A percentile compares a stretch with the other conserved stretches of the same genome.
phyloP scores from a whole-genome alignment of 441 rosid genomes.

The Euphorbia celastroides region DNA sequence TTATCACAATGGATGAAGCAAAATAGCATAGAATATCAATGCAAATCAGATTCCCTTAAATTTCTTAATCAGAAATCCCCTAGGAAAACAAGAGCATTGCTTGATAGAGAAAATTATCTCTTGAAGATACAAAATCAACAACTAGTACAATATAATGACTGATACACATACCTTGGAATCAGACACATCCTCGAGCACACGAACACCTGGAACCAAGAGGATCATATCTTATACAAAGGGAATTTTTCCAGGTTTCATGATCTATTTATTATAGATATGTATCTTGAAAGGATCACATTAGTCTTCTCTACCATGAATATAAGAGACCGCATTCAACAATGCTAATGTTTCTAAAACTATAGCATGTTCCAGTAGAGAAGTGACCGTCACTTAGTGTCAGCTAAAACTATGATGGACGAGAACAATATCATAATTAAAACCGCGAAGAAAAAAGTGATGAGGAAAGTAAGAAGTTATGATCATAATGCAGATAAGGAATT shows the following conservation, averaged over 20 bases:
- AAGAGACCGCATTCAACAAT: not conserved
- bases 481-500: not conserved
- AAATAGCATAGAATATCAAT: not conserved
- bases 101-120: not conserved
- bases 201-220: constrained; percentile 63
- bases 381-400: not conserved
- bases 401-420: not conserved
- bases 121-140: not conserved
- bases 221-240: not conserved
- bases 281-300: not conserved
- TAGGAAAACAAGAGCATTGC: not conserved
- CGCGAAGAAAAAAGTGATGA: not conserved
- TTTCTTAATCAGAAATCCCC: not conserved
- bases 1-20: not conserved
- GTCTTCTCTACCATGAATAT: not conserved
- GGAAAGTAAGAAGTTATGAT: not conserved
- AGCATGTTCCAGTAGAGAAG: constrained; percentile 7
- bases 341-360: not conserved
- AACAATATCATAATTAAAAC: not conserved
- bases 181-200: constrained; percentile 91
- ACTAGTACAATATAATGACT: not conserved
- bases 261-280: not conserved
- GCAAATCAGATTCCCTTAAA: not conserved
- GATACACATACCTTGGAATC: constrained; percentile 63
- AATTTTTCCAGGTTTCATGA: not conserved